phyloP scores from a whole-genome alignment of 2,329 filamentous ascomycete species.

The Fusarium nisikadoi region DNA sequence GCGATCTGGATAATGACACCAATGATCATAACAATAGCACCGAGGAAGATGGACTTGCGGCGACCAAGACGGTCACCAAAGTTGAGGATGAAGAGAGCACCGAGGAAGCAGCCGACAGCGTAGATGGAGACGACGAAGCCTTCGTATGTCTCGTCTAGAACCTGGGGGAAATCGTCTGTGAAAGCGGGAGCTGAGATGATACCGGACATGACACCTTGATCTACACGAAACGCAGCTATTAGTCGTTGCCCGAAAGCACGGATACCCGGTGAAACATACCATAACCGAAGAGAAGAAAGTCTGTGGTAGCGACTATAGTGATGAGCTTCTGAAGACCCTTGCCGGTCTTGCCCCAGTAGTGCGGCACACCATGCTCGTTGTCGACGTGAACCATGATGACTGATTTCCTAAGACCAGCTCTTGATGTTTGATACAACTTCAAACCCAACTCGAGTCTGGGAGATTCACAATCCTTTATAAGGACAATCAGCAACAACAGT shows the following conservation, averaged over 20 bases:
- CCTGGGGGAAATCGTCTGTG: slow-evolving; percentile 56
- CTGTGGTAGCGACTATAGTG: slow-evolving; percentile 32
- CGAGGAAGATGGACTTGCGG: slow-evolving; percentile 65
- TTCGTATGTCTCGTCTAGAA: slow-evolving; percentile 57
- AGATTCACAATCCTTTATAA: slow-evolving; percentile 28
- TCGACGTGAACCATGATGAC: slow-evolving; percentile 37
- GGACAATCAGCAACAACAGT: not conserved
- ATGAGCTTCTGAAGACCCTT: slow-evolving; percentile 30
- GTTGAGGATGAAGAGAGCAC: slow-evolving; percentile 60
- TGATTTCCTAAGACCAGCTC: not conserved
- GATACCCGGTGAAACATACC: slow-evolving; percentile 38
- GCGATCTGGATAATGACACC: slow-evolving; percentile 70
- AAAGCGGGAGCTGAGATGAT: slow-evolving; percentile 63
- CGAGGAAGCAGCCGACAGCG: slow-evolving; percentile 63
- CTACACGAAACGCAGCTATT: slow-evolving; percentile 37
- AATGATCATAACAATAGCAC: slow-evolving; percentile 67
- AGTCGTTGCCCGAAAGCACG: not conserved
- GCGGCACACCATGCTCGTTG: slow-evolving; percentile 25
- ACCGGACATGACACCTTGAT: slow-evolving; percentile 65
- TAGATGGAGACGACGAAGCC: slow-evolving; percentile 62
- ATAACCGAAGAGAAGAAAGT: slow-evolving; percentile 34
- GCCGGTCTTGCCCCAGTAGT: slow-evolving; percentile 35
- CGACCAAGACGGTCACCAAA: slow-evolving; percentile 65
- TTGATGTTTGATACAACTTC: not conserved
- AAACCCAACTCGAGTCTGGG: not conserved